Evolutionary conservation across 2,329 filamentous ascomycete genomes (phyloP), one percentile per base, ranked within the genome.

Genomic region (Neofusicoccum cordaticola): DNA sequence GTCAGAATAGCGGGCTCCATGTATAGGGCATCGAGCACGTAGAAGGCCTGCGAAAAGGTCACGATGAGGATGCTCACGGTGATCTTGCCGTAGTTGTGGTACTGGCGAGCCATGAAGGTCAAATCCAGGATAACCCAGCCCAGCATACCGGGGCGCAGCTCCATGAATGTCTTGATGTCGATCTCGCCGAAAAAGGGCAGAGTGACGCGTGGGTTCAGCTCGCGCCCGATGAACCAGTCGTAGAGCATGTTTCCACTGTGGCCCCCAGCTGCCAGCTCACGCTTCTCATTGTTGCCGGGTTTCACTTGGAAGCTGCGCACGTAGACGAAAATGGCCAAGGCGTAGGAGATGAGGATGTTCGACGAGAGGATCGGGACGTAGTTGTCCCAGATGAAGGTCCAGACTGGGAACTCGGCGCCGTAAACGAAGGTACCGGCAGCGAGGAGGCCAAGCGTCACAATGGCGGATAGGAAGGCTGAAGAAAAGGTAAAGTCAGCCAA

Each of bases 221-320:
- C 94, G 34, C 94, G 91, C 19, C 94, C 94, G 69, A 98, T 97
- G 80, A 93, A 98, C 88, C 92, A 98, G 78, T 98, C 94, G 77
- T 98, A 97, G 42, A 97, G 79, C 68, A 92, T 80, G 77, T 96
- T 97, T 65, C 93, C 93, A 1, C 87, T 88, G 73, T 90, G 86
- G 15, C 93, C 93, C 48, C 93, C 93, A 1, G 87, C 86, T 0
- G 93, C 93, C 7, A 98, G 84, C 75, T 95, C 89, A 45, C 93
- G 90, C 67, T 85, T 81, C 53, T 89, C 84, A 12, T 84, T 81
- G 75, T 96, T 92, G 48, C 86, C 88, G n/a, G 87, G 74, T 75
- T 91, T 90, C 68, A 97, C 90, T 62, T 84, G 84, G 81, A 97
- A 97, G 74, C 91, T 96, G 70, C 85, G 85, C 64, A 91, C 77